Evolutionary conservation across 345 rosid genomes (phyloP).

Genomic region (Dipteronia sinensis): DNA sequence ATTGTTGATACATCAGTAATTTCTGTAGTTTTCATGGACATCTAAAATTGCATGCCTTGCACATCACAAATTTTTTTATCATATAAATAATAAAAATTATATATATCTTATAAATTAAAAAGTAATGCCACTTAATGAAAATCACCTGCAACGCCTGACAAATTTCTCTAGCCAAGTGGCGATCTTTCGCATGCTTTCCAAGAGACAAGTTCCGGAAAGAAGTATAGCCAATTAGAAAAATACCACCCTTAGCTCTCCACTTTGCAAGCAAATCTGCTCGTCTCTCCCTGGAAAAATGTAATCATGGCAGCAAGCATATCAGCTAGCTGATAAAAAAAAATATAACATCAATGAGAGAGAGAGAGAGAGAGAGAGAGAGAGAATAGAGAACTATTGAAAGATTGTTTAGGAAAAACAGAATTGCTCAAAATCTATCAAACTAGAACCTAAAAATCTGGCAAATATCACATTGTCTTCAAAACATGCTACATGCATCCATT

Average conservation of each 20-base stretch:
- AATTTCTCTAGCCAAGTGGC: constrained; percentile 66
- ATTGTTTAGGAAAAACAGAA: not conserved
- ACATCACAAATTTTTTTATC: not conserved
- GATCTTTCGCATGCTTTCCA: constrained; percentile 87
- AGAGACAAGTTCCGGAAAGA: constrained; percentile 89
- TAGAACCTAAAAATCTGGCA: not conserved
- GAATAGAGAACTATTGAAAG: not conserved
- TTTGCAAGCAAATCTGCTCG: constrained; percentile 76
- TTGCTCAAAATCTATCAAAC: not conserved
- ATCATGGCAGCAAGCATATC: constrained; percentile 27
- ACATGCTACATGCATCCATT: not conserved
- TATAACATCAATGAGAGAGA: not conserved
- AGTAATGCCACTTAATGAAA: constrained; percentile 5
- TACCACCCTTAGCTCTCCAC: constrained; percentile 94
- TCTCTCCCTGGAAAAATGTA: constrained; percentile 60
- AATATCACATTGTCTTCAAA: not conserved
- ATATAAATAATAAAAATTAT: not conserved
- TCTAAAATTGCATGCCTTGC: not conserved
- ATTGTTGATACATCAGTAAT: not conserved
- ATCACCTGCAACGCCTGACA: constrained; percentile 82
- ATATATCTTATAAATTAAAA: not conserved
- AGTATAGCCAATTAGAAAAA: constrained; percentile 86
- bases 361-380: not conserved
- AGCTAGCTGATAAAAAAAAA: constrained; percentile 10
- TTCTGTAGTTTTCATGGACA: not conserved